phyloP scores from a whole-genome alignment of 2,329 filamentous ascomycete genomes.

The Dothideomycetidae sp. region DNA sequence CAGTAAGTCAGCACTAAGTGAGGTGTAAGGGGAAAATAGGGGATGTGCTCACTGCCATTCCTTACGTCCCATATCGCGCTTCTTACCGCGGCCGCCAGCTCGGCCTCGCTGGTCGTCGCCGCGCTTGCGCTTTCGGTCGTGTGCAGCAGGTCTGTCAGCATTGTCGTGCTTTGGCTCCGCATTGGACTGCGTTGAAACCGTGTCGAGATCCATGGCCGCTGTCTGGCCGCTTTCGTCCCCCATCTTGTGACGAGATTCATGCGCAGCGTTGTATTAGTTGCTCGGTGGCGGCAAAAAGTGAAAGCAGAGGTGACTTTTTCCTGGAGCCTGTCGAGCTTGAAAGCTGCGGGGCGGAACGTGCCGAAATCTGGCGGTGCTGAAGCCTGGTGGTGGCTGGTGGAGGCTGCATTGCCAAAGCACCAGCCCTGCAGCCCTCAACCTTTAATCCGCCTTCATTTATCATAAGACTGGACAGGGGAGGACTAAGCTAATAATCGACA shows the following conservation, averaged over 20 bases:
- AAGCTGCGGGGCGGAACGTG: no score
- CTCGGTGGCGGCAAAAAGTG: no score
- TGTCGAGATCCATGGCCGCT: constrained; percentile 2
- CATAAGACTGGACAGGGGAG: no score
- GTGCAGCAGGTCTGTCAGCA: constrained; percentile 1
- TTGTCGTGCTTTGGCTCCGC: constrained; percentile 1
- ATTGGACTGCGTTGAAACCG: neutral
- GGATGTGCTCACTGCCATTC: constrained; percentile 45
- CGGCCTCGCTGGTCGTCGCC: constrained; percentile 16
- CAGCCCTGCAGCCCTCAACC: no score
- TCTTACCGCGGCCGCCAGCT: constrained; percentile 35
- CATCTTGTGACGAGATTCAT: constrained; percentile 5
- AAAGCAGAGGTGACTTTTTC: no score
- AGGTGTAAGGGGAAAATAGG: constrained; percentile 11
- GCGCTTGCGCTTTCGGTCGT: constrained; percentile 14
- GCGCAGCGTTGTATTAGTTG: no score
- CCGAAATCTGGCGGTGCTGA: no score
- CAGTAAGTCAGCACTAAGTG: constrained; percentile 24
- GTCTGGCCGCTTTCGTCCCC: constrained; percentile 4
- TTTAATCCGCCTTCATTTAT: no score
- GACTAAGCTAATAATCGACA: no score
- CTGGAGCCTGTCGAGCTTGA: no score
- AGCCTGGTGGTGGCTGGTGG: no score
- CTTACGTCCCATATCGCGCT: constrained; percentile 50
- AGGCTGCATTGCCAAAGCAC: no score